Percentiles rank a stretch among this genome's conserved stretches.
Conservation (phyloP, 495 filamentous ascomycete species). For the Annulohypoxylon moriforme region DNA sequence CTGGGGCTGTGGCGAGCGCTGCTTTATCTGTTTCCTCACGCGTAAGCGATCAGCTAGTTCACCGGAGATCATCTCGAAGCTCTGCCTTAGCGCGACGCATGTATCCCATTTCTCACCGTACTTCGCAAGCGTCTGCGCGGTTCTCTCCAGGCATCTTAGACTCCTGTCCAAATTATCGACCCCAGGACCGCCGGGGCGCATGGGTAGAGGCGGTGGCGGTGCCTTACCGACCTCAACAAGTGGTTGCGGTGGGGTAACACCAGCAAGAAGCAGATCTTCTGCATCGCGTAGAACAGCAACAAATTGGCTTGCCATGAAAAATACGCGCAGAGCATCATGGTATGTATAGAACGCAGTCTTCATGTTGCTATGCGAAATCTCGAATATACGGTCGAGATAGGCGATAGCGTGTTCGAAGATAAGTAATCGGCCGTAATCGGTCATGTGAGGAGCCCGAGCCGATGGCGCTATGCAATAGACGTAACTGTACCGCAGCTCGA, state of each 20-base stretch:
- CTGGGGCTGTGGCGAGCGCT: conserved; percentile 39
- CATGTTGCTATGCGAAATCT: conserved; percentile 61
- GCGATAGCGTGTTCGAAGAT: conserved; percentile 85
- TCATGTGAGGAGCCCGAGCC: conserved; percentile 69
- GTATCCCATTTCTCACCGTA: conserved; percentile 65
- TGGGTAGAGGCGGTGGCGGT: conserved; percentile 53
- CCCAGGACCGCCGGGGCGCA: conserved; percentile 35
- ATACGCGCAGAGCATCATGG: conserved; percentile 77
- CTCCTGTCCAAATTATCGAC: conserved; percentile 60
- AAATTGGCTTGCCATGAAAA: conserved; percentile 77
- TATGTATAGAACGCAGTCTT: conserved; percentile 73
- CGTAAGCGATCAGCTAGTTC: conserved; percentile 50
- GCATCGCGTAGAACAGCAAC: conserved; percentile 71
- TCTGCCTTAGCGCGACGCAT: conserved; percentile 53
- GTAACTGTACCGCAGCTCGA: conserved; percentile 86
- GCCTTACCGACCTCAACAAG: conserved; percentile 49
- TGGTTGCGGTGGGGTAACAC: conserved; percentile 46
- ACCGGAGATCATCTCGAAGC: conserved; percentile 57
- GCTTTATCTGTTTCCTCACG: conserved; percentile 46
- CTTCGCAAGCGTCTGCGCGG: conserved; percentile 56
- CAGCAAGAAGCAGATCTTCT: conserved; percentile 60
- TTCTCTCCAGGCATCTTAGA: conserved; percentile 56
- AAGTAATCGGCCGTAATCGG: conserved; percentile 74
- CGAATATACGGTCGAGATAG: conserved; percentile 71
- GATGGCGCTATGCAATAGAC: conserved; percentile 85